These are phyloP conservation scores for bread wheat (Triticum aestivum) DNA, from an alignment of 176 grass and related monocot genomes.

Conservation along the genomic window IWGSC_CS_RefSeq_v2.1 NC_057808.1:479531877-479532376, in stretches of 20 bases:
- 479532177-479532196: background rate
- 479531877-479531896: background rate
- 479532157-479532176: background rate
- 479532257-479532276: constrained; percentile 59
- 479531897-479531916: background rate
- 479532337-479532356: constrained; percentile 94
- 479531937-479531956: background rate
- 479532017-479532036: background rate
- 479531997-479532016: constrained; percentile 19
- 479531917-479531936: constrained; percentile 5
- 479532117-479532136: background rate
- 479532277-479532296: constrained; percentile 74
- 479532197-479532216: constrained; percentile 36
- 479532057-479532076: background rate
- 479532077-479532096: background rate
- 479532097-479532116: background rate
- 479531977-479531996: constrained; percentile 42
- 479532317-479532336: constrained; percentile 86
- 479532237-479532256: constrained; percentile 18
- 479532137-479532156: background rate
- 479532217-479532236: constrained; percentile 27
- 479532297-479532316: constrained; percentile 86
- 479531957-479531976: background rate
- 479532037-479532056: background rate
- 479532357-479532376: constrained; percentile 94